Base-by-base conservation (phyloP, 352 stramenopile species). In the Phytophthora agathidicida region DNA sequence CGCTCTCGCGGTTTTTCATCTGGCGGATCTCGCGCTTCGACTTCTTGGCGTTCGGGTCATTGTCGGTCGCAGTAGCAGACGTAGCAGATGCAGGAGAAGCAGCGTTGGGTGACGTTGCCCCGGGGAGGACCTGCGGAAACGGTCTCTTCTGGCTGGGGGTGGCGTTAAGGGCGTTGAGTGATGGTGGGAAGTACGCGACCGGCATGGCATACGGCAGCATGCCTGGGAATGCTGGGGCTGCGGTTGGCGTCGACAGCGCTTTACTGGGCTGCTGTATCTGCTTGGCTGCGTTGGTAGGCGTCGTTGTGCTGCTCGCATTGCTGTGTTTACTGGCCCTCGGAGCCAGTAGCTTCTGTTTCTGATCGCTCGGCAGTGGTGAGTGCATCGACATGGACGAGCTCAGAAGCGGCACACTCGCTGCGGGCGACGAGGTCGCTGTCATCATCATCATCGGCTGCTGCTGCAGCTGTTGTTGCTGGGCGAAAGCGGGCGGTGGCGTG, bases 1-100 rank as follows among this genome's bases (percentile, higher is more conserved):
- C 84, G 48, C 84, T 94, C 50, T 94, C 84, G 32, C 84, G 75
- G 73, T 94, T 94, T 58, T 94, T 94, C 84, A 94, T 94, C 61
- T 92, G 77, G 2, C 84, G 82, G 41, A 92, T 91, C 59, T 91
- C 84, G 16, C 82, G 76, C 73, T 92, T 94, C 5, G 83, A 88
- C 20, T 89, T 88, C 52, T 89, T 91, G 20, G 63, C 36, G 27
- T 68, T 63, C 30, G 66, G 45, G 36, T 65, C 57, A 48, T 73
- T 67, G 17, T 37, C 28, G 8, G 48, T n/a, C n/a, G n/a, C 32
- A 10, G 52, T 7, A 23, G 55, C 24, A 11, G 35, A 49, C 23
- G 19, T 16, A 38, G 17, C 14, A 7, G 50, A n/a, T 2, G 50
- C 17, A 11, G 14, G 26, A 11, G 31, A 5, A 16, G 23, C 17